Percentiles rank a stretch among this genome's conserved stretches.
Evolutionary conservation across 2,329 filamentous ascomycete species (phyloP).

Genomic region (Fusarium irregulare): DNA sequence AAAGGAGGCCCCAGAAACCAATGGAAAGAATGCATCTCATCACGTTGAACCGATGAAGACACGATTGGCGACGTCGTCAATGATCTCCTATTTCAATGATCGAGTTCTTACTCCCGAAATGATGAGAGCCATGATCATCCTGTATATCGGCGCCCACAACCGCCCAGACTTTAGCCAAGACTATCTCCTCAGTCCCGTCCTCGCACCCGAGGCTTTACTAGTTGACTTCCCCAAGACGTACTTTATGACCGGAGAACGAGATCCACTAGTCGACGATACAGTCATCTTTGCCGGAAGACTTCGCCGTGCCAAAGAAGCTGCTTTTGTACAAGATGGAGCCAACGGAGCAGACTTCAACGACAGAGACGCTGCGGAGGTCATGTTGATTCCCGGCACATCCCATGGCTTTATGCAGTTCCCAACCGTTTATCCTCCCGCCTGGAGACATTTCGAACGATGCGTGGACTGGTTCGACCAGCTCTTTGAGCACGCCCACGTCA

Average conservation of each 20-base stretch:
- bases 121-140: conserved; percentile 99
- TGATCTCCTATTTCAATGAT: conserved; percentile 98
- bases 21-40: conserved; percentile 56
- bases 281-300: conserved; percentile 93
- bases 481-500: conserved; percentile 66
- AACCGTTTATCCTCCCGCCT: conserved; percentile 86
- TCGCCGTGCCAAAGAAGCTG: conserved; percentile 78
- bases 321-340: conserved; percentile 30
- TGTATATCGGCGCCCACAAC: conserved; percentile 94
- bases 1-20: conserved; percentile 30
- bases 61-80: conserved; percentile 92
- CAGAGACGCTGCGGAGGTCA: conserved; percentile 71
- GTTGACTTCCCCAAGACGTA: conserved; percentile 93
- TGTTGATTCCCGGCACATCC: conserved; percentile 86
- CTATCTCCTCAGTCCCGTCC: conserved; percentile 87
- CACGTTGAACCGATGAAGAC: conserved; percentile 75
- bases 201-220: conserved; percentile 86
- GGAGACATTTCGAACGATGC: conserved; percentile 85
- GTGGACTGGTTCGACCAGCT: conserved; percentile 84
- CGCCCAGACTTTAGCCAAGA: conserved; percentile 93
- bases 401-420: conserved; percentile 97
- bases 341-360: conserved; percentile 54
- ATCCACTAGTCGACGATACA: conserved; percentile 95
- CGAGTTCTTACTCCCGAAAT: conserved; percentile 94
- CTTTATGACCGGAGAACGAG: conserved; percentile 93